Base-by-base conservation (phyloP, 2,329 filamentous ascomycete genomes). In the Cladosporium phlei region DNA sequence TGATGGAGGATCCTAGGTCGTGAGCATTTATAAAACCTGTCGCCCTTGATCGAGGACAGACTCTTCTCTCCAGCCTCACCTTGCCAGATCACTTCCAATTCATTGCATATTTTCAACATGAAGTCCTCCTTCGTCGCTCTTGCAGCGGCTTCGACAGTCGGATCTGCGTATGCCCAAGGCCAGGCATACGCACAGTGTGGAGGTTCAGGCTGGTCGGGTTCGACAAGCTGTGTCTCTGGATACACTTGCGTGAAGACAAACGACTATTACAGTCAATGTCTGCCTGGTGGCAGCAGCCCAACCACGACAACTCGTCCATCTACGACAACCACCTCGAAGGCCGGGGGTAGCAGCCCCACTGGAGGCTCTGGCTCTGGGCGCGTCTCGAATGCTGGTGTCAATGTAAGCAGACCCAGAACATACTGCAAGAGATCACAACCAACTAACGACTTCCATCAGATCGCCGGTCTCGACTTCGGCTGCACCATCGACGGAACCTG, bases 401-500 rank as follows among this genome's bases (percentile, higher is more conserved):
- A 63, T 53, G 62, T 64, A 39, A 29, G 30, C 16, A 5, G 7
- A 38, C 8, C 17, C 27, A 8, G n/a, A 25, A 25, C 21, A 5
- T 4, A 27, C 22, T 38, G 20, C 12, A 27, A 17, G 21, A 38
- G 5, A 16, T 11, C 22, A 3, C 8, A 11, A 29, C 8, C 11
- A 11, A 25, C 24, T 25, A 25, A 6, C 24, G 24, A 11, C 24
- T 6, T 25, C 14, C 10, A 22, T 7, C 20, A 45, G 42, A 45
- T 45, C 12, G 35, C 44, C 9, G 62, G 63, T 20, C 60, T 64
- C 37, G 63, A 65, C 45, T 65, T 65, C 37, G 62, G 62, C 35
- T 60, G 57, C 46, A 50, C 52, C 10, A 73, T 67, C 4, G 62
- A 67, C 52, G 70, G 71, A 14, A 66, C 55, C 21, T 70, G 69